Conservation (phyloP, 2,329 filamentous ascomycete genomes). For the Cephalotrichum gorgonifer region DNA sequence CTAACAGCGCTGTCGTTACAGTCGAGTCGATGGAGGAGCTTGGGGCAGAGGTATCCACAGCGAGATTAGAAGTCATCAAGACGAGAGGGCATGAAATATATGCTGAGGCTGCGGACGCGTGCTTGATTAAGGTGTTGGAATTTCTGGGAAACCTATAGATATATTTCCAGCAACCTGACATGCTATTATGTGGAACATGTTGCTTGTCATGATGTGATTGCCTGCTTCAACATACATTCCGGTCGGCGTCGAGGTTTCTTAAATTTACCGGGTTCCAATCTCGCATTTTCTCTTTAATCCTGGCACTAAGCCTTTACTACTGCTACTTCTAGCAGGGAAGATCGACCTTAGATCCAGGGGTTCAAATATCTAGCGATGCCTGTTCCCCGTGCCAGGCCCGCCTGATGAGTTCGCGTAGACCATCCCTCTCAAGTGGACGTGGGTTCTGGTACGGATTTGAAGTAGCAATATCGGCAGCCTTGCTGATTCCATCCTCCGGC, state of each 20-base stretch:
- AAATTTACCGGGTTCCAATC: too few species aligned
- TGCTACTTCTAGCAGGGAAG: too few species aligned
- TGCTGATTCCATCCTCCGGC: slow-evolving; percentile 50
- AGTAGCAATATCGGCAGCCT: slow-evolving; percentile 47
- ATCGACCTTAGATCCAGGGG: too few species aligned
- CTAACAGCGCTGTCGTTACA: background rate
- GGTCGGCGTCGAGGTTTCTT: too few species aligned
- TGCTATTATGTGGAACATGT: too few species aligned
- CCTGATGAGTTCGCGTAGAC: slow-evolving; percentile 44
- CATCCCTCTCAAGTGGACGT: slow-evolving; percentile 36
- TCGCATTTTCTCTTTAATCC: too few species aligned
- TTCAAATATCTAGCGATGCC: slow-evolving; percentile 22
- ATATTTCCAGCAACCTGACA: too few species aligned
- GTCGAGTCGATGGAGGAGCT: background rate
- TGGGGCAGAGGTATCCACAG: background rate
- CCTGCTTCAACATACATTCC: too few species aligned
- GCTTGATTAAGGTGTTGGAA: background rate
- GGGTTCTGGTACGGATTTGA: slow-evolving; percentile 51
- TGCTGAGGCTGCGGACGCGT: background rate
- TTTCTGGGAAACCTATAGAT: too few species aligned
- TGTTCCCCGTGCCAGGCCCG: slow-evolving; percentile 50
- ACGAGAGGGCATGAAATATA: background rate
- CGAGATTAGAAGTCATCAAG: background rate
- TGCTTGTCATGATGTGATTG: too few species aligned
- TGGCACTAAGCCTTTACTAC: too few species aligned